Evolutionary conservation across 805 yeast genomes (phyloP).

Genomic region (Candida tibetensis): DNA sequence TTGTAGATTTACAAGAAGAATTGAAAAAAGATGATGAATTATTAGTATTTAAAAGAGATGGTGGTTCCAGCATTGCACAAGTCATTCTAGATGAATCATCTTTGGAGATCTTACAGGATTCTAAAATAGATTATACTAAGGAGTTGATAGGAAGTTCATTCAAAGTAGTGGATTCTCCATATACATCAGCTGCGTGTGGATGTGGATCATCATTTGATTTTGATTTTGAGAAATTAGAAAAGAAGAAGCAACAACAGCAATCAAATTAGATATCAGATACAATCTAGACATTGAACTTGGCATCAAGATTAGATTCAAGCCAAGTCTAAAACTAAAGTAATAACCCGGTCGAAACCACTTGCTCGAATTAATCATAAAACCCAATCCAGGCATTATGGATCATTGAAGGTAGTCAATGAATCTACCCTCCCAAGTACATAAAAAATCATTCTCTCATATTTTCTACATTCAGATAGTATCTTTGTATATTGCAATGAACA

Average conservation of each 20-base stretch:
- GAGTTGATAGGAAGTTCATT: constrained; percentile 95
- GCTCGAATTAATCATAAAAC: too few species aligned
- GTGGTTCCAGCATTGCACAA: constrained; percentile 41
- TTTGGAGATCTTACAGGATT: constrained; percentile 75
- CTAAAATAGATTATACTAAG: constrained; percentile 82
- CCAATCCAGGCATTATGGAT: too few species aligned
- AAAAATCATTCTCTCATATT: too few species aligned
- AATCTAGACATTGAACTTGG: too few species aligned
- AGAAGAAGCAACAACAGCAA: constrained; percentile 12
- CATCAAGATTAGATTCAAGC: too few species aligned
- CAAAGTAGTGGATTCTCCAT: constrained; percentile 87
- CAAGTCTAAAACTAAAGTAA: too few species aligned
- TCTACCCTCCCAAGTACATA: too few species aligned
- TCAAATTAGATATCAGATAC: constrained; percentile 1
- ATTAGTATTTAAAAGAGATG: constrained; percentile 59
- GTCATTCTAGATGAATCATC: constrained; percentile 80
- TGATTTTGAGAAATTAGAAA: constrained; percentile 43
- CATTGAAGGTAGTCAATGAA: too few species aligned
- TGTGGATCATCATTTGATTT: constrained; percentile 48
- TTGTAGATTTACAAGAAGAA: constrained; percentile 46
- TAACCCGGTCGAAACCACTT: too few species aligned
- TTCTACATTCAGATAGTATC: background rate
- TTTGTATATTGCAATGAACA: background rate
- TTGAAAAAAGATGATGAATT: constrained; percentile 27
- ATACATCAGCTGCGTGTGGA: constrained; percentile 56